Percentiles rank a stretch among this genome's conserved stretches.
Evolutionary conservation across 441 rosid species (phyloP).

Genomic region (Erodium moschatum): DNA sequence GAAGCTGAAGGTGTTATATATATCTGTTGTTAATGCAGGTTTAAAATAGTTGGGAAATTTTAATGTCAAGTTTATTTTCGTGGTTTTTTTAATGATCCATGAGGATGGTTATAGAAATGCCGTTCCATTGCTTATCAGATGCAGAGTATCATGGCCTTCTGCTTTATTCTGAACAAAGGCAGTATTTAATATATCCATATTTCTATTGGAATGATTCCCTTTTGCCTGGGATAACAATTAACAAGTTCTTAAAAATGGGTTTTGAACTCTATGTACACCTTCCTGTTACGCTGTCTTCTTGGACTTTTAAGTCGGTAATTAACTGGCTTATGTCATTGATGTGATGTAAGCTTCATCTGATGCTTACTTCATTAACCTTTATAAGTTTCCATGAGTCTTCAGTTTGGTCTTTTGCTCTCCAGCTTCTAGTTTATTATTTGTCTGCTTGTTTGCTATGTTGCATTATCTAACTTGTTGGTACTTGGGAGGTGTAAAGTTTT

Average conservation of each 20-base stretch:
- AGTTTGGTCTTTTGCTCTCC: neutral
- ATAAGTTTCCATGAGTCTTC: neutral
- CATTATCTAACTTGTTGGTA: neutral
- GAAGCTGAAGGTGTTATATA: neutral
- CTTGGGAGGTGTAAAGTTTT: neutral
- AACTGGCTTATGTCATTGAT: neutral
- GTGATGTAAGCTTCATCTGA: neutral
- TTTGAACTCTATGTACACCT: neutral
- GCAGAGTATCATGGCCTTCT: neutral
- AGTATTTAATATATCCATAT: neutral
- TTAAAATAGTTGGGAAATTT: neutral
- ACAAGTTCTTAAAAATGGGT: neutral
- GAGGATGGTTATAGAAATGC: neutral
- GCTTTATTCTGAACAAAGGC: neutral
- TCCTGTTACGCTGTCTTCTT: neutral
- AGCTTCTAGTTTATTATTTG: neutral
- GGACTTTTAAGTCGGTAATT: neutral
- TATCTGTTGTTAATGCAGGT: neutral
- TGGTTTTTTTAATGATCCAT: neutral
- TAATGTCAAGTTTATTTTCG: neutral
- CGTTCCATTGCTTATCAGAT: neutral
- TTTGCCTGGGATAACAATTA: neutral
- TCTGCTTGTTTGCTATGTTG: neutral
- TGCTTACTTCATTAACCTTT: neutral
- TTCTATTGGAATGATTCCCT: neutral